phyloP scores from a whole-genome alignment of 225 moss, liverwort and hornwort genomes.

The Physcomitrellopsis africana region DNA sequence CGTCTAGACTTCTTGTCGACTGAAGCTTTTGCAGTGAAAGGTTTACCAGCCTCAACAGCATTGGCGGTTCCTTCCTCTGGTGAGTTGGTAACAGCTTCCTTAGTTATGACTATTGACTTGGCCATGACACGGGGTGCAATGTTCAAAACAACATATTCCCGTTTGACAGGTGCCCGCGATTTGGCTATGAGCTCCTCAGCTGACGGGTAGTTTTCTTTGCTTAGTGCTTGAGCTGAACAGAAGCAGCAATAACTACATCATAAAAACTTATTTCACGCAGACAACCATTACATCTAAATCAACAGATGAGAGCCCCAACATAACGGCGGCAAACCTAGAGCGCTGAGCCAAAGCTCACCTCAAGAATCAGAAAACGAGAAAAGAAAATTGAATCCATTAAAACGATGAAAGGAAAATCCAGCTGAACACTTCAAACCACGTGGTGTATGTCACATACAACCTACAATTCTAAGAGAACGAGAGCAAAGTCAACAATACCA shows the following conservation, averaged over 20 bases:
- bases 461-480: too few relatives aligned
- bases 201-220: slow-evolving; percentile 34
- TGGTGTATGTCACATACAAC: too few relatives aligned
- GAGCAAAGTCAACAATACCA: too few relatives aligned
- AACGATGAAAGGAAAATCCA: too few relatives aligned
- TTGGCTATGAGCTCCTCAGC: slow-evolving; percentile 62
- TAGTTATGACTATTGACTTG: slow-evolving; percentile 39
- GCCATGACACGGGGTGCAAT: slow-evolving; percentile 40
- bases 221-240: background rate
- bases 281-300: too few relatives aligned
- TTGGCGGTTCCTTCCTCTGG: slow-evolving; percentile 23
- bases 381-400: too few relatives aligned
- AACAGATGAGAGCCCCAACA: too few relatives aligned
- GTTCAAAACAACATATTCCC: slow-evolving; percentile 43
- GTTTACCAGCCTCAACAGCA: background rate
- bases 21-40: slow-evolving; percentile 16
- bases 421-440: too few relatives aligned
- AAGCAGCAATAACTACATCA: background rate
- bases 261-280: background rate
- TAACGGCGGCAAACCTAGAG: too few relatives aligned
- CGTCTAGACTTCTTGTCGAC: slow-evolving; percentile 59
- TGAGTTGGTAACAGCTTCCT: slow-evolving; percentile 1
- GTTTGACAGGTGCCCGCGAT: slow-evolving; percentile 66
- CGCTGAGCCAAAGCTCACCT: too few relatives aligned
- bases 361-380: too few relatives aligned